phyloP scores from a whole-genome alignment of 2,329 filamentous ascomycete genomes.

The Leptosphaerulina australis region DNA sequence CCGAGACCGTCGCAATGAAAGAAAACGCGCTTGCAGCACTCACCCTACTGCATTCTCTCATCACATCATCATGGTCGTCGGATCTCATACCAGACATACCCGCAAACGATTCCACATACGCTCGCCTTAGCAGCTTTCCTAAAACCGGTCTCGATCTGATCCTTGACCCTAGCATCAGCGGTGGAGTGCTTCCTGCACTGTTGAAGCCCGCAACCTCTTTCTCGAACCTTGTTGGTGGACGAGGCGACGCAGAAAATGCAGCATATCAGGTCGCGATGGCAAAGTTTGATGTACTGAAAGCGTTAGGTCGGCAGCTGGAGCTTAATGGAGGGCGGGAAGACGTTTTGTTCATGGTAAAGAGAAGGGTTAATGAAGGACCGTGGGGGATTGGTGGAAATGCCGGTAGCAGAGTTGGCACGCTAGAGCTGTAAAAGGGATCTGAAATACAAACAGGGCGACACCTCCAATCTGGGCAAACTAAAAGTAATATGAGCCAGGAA shows the following conservation, averaged over 20 bases:
- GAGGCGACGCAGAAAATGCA: slow-evolving; percentile 62
- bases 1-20: slow-evolving; percentile 63
- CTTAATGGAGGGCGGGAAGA: slow-evolving; percentile 46
- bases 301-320: slow-evolving; percentile 55
- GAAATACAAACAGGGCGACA: no score
- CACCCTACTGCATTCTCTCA: slow-evolving; percentile 58
- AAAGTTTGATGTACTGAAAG: slow-evolving; percentile 62
- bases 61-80: slow-evolving; percentile 61
- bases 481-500: no score
- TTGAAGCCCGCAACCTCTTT: slow-evolving; percentile 63
- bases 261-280: slow-evolving; percentile 63
- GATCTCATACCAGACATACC: slow-evolving; percentile 51
- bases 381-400: slow-evolving; percentile 51
- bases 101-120: slow-evolving; percentile 57
- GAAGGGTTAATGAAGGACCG: slow-evolving; percentile 51
- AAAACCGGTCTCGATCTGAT: slow-evolving; percentile 58
- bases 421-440: no score
- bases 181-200: slow-evolving; percentile 61
- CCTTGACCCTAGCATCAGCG: slow-evolving; percentile 57
- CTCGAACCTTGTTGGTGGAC: slow-evolving; percentile 63
- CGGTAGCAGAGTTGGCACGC: slow-evolving; percentile 54
- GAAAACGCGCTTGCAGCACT: slow-evolving; percentile 63
- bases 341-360: slow-evolving; percentile 50
- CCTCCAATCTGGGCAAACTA: no score
- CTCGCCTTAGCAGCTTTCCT: slow-evolving; percentile 45